Evolutionary conservation across 208 protist species (phyloP).

Genomic region (Wallacemonas sp.): DNA sequence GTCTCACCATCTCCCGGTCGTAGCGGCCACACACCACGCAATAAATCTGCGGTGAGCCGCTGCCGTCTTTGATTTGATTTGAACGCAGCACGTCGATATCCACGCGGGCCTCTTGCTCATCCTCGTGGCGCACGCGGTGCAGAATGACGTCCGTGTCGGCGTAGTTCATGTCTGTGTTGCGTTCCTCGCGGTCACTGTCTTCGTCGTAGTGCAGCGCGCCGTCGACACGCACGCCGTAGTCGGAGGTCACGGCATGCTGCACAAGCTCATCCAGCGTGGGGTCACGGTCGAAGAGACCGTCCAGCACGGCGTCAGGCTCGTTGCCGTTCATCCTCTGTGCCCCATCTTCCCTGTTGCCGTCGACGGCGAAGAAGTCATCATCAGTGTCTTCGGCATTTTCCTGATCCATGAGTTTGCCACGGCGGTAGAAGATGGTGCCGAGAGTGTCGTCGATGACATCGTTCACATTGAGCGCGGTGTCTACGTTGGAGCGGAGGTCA

Average conservation of each 20-base stretch:
- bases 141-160: conserved; percentile 76
- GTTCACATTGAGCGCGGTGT: conserved; percentile 72
- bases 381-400: conserved; percentile 56
- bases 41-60: conserved; percentile 58
- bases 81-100: conserved; percentile 69
- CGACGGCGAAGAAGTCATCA: conserved; percentile 14
- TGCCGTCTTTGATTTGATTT: conserved; percentile 33
- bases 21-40: conserved; percentile 84
- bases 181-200: conserved; percentile 73
- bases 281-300: conserved; percentile 41
- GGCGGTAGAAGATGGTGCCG: conserved; percentile 81
- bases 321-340: background rate
- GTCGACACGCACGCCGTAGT: conserved; percentile 70
- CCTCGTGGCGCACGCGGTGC: conserved; percentile 41
- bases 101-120: conserved; percentile 51
- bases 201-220: conserved; percentile 73
- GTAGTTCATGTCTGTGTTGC: conserved; percentile 70
- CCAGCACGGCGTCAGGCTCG: conserved; percentile 6
- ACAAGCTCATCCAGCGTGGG: conserved; percentile 78
- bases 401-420: conserved; percentile 77
- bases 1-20: conserved; percentile 75
- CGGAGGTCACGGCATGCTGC: conserved; percentile 60
- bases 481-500: conserved; percentile 68
- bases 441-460: conserved; percentile 84
- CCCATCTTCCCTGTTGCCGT: conserved; percentile 15